Evolutionary conservation across 495 filamentous ascomycete species (phyloP).

Genomic region (Neurospora africana): DNA sequence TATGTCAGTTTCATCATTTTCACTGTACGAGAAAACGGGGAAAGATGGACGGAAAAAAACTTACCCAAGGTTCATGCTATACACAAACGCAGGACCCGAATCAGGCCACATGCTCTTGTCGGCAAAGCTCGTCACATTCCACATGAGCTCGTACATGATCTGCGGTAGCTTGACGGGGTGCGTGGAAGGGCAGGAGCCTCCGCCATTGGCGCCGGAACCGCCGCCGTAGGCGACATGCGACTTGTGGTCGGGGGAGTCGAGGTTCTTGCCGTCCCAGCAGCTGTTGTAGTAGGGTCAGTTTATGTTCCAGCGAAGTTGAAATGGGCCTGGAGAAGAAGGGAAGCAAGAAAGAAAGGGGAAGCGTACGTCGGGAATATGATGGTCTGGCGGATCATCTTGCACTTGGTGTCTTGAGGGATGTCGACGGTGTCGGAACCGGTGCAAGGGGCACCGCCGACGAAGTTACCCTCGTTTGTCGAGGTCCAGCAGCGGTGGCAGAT

Average conservation of each 20-base stretch:
- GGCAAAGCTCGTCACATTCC: conserved; percentile 45
- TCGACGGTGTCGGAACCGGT: conserved; percentile 42
- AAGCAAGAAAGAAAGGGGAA: background rate
- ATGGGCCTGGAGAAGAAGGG: background rate
- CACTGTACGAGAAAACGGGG: background rate
- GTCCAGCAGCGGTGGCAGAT: conserved; percentile 50
- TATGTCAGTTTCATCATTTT: background rate
- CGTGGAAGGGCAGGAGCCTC: conserved; percentile 45
- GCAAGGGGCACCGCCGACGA: conserved; percentile 37
- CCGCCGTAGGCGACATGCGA: conserved; percentile 54
- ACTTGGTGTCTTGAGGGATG: conserved; percentile 40
- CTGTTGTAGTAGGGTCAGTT: conserved; percentile 9
- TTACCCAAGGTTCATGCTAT: conserved; percentile 41
- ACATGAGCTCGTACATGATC: conserved; percentile 63
- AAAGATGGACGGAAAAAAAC: conserved; percentile 14
- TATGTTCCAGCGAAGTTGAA: background rate
- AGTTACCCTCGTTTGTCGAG: conserved; percentile 33
- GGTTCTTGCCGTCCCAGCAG: conserved; percentile 45
- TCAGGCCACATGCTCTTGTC: conserved; percentile 45
- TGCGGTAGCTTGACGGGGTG: conserved; percentile 57
- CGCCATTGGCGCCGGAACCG: conserved; percentile 37
- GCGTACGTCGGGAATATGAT: conserved; percentile 49
- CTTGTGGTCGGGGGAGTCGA: conserved; percentile 54
- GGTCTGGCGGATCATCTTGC: conserved; percentile 49
- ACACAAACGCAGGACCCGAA: conserved; percentile 44